phyloP scores from a whole-genome alignment of 2,329 filamentous ascomycete genomes.

The Penicillium capsulatum region DNA sequence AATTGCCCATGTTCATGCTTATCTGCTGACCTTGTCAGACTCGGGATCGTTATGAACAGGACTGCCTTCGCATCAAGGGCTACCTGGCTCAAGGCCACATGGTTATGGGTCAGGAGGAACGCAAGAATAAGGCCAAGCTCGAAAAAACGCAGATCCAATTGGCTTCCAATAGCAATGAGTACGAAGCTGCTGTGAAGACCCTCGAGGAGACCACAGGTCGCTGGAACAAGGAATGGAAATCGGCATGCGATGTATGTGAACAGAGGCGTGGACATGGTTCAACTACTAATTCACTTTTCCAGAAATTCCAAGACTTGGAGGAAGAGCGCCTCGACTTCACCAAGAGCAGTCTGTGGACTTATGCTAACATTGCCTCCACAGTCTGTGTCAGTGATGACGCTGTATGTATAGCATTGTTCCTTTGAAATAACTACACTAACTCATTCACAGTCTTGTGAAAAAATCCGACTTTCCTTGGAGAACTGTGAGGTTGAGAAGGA shows the following conservation, averaged over 20 bases:
- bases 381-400: slow-evolving; percentile 97
- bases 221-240: slow-evolving; percentile 99
- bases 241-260: slow-evolving; percentile 67
- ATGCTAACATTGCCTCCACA: slow-evolving; percentile 94
- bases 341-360: slow-evolving; percentile 96
- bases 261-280: not conserved
- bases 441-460: slow-evolving; percentile 70
- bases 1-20: not conserved
- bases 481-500: slow-evolving; percentile 97
- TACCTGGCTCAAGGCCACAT: slow-evolving; percentile 98
- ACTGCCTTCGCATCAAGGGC: slow-evolving; percentile 96
- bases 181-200: slow-evolving; percentile 86
- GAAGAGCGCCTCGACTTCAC: slow-evolving; percentile 96
- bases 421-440: slow-evolving; percentile 10
- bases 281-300: not conserved
- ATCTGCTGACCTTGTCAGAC: slow-evolving; percentile 51
- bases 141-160: slow-evolving; percentile 98
- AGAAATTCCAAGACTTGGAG: slow-evolving; percentile 98
- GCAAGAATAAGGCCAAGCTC: slow-evolving; percentile 97
- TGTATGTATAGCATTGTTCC: slow-evolving; percentile 36
- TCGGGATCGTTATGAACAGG: slow-evolving; percentile 91
- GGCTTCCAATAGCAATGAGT: slow-evolving; percentile 84
- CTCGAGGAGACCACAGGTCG: slow-evolving; percentile 90
- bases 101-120: slow-evolving; percentile 99
- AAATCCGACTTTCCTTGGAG: slow-evolving; percentile 87